phyloP scores from a whole-genome alignment of 768 basidiomycete genomes.

The Crucibulum laeve region DNA sequence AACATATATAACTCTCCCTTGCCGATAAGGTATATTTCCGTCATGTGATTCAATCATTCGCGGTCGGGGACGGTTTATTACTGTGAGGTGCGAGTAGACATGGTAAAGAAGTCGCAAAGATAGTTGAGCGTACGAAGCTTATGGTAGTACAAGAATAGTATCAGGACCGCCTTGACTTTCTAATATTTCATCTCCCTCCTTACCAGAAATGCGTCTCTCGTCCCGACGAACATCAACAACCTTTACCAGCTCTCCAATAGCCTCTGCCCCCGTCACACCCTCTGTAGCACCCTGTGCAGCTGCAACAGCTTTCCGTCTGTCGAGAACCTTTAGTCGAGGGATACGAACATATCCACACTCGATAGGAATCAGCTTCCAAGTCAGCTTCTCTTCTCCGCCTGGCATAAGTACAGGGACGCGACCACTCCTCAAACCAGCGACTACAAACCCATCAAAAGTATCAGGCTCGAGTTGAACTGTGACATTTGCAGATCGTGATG shows the following conservation, averaged over 20 bases:
- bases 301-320: conserved; percentile 39
- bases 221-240: conserved; percentile 52
- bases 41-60: too few species aligned
- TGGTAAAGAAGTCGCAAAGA: neutral
- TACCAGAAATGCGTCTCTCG: conserved; percentile 12
- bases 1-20: too few species aligned
- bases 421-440: conserved; percentile 68
- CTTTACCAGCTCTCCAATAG: conserved; percentile 43
- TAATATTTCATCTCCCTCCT: conserved; percentile 9
- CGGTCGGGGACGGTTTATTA: too few species aligned
- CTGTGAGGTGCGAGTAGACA: too few species aligned
- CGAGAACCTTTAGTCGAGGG: conserved; percentile 57
- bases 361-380: conserved; percentile 69
- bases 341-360: conserved; percentile 67
- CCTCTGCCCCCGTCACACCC: conserved; percentile 38
- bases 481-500: conserved; percentile 62
- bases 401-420: conserved; percentile 72
- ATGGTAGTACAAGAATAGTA: conserved; percentile 31
- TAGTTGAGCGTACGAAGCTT: conserved; percentile 3
- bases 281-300: conserved; percentile 25
- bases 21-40: too few species aligned
- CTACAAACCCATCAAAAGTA: conserved; percentile 67
- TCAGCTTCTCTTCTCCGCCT: conserved; percentile 58
- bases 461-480: conserved; percentile 72
- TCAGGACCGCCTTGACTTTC: conserved; percentile 11